A percentile compares a stretch with the other conserved stretches of the same genome.
Evolutionary conservation across 768 basidiomycete genomes (phyloP).

Genomic region (Strobilomyces echinocephalus): DNA sequence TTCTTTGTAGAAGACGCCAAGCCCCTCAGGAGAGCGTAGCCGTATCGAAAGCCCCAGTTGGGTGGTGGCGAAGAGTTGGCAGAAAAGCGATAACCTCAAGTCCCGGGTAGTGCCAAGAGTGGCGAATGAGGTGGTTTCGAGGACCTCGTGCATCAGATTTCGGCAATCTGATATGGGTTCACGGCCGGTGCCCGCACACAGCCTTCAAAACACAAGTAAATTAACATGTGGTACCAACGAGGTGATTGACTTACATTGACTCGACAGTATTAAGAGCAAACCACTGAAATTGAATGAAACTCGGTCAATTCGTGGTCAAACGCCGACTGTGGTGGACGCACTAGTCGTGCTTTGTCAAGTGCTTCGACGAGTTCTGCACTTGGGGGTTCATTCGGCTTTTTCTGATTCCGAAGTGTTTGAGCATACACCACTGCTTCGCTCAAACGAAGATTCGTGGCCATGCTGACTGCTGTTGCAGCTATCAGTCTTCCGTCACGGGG

Average conservation of each 20-base stretch:
- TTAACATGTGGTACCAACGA: not conserved
- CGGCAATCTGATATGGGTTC: constrained; percentile 35
- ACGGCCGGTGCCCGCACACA: constrained; percentile 41
- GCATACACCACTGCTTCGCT: constrained; percentile 34
- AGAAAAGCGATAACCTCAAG: constrained; percentile 34
- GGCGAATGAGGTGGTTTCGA: constrained; percentile 24
- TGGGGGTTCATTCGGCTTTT: constrained; percentile 24
- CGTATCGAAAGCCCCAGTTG: constrained; percentile 31
- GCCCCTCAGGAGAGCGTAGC: constrained; percentile 22
- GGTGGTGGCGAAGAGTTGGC: constrained; percentile 33
- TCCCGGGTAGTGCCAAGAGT: constrained; percentile 28
- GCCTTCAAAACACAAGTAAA: constrained; percentile 24
- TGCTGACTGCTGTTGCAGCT: constrained; percentile 40
- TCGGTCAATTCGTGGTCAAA: constrained; percentile 13
- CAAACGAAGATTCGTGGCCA: constrained; percentile 43
- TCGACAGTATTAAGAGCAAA: constrained; percentile 36
- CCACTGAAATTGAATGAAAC: constrained; percentile 31
- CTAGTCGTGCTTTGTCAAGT: constrained; percentile 36
- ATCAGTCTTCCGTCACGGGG: constrained; percentile 38
- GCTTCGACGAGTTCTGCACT: constrained; percentile 31
- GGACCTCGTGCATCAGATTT: constrained; percentile 27
- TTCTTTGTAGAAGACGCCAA: constrained; percentile 33
- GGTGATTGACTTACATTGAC: constrained; percentile 30
- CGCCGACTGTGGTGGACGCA: constrained; percentile 17
- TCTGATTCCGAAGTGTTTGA: constrained; percentile 27